Evolutionary conservation across 208 protist species (phyloP).

Genomic region (Histomonas meleagridis): DNA sequence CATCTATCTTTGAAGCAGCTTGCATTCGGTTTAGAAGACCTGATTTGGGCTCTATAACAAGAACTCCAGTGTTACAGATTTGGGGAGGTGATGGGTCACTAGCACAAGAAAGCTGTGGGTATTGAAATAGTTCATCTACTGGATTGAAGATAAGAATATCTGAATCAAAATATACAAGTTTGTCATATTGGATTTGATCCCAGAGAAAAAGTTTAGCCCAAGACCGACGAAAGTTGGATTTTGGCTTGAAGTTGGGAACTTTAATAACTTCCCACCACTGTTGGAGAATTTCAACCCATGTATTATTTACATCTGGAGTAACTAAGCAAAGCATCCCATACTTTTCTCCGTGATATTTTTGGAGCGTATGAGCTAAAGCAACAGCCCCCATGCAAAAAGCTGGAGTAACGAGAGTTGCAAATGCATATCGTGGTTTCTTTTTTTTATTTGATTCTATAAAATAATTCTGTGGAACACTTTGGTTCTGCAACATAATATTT

Average conservation of each 20-base stretch:
- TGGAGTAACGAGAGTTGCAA: neutral
- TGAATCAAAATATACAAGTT: constrained; percentile 21
- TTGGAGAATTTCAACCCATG: neutral
- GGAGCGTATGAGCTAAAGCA: neutral
- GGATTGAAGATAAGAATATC: neutral
- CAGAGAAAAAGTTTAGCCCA: neutral
- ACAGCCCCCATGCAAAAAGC: constrained; percentile 2
- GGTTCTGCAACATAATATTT: too few species aligned
- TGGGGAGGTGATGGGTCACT: neutral
- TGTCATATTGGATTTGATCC: neutral
- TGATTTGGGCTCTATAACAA: neutral
- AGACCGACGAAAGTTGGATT: neutral
- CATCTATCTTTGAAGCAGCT: neutral
- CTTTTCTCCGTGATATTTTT: neutral
- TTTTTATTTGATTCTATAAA: too few species aligned
- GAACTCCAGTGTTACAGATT: constrained; percentile 1
- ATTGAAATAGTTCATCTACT: neutral
- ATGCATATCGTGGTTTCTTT: neutral
- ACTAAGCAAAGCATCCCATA: neutral
- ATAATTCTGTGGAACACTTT: too few species aligned
- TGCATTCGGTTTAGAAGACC: neutral
- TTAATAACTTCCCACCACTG: neutral
- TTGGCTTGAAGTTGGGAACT: neutral
- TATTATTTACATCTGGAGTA: neutral
- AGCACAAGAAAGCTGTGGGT: neutral